These are phyloP conservation scores for Microbotryum scabiosae DNA, from an alignment of 1,284 basidiomycete genomes.

Conservation along the genomic window DNA sequence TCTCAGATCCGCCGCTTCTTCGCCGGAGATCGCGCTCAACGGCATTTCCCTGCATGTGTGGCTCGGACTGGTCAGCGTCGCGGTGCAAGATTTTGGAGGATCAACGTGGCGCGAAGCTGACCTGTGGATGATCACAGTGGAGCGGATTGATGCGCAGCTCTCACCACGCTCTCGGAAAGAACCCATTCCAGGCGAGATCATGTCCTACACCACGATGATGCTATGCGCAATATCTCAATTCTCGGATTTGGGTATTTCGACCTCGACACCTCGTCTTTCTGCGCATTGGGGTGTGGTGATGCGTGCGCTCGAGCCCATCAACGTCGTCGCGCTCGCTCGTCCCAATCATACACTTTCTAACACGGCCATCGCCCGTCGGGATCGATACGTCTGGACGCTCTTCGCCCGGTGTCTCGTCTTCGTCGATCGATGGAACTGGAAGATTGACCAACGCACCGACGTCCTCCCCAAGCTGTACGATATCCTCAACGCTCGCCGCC, in stretches of 20 bases:
- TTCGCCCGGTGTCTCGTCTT: constrained; percentile 66
- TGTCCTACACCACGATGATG: constrained; percentile 64
- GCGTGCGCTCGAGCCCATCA: constrained; percentile 52
- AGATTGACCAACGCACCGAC: constrained; percentile 51
- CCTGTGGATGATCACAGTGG: constrained; percentile 38
- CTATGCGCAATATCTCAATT: constrained; percentile 73
- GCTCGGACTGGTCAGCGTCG: constrained; percentile 62
- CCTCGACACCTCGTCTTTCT: constrained; percentile 46
- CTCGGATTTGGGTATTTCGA: constrained; percentile 52
- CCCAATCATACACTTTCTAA: constrained; percentile 46
- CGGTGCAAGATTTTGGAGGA: constrained; percentile 3
- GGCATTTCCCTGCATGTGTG: constrained; percentile 59
- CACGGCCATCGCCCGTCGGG: constrained; percentile 53
- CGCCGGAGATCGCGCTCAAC: constrained; percentile 41
- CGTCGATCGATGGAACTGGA: constrained; percentile 66
- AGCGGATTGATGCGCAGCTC: constrained; percentile 27
- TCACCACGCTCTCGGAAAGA: constrained; percentile 32
- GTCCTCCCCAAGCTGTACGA: constrained; percentile 62
- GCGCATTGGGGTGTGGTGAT: constrained; percentile 62
- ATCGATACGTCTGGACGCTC: constrained; percentile 66
- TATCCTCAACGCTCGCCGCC: constrained; percentile 71
- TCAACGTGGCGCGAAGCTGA: constrained; percentile 28
- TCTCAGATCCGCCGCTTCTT: constrained; percentile 38
- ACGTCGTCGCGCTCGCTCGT: constrained; percentile 50
- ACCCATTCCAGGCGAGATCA: constrained; percentile 53